Evolutionary conservation across 108 stramenopile genomes (phyloP), one percentile per base, ranked within the genome.

Genomic region (Nitzschia sp.): DNA sequence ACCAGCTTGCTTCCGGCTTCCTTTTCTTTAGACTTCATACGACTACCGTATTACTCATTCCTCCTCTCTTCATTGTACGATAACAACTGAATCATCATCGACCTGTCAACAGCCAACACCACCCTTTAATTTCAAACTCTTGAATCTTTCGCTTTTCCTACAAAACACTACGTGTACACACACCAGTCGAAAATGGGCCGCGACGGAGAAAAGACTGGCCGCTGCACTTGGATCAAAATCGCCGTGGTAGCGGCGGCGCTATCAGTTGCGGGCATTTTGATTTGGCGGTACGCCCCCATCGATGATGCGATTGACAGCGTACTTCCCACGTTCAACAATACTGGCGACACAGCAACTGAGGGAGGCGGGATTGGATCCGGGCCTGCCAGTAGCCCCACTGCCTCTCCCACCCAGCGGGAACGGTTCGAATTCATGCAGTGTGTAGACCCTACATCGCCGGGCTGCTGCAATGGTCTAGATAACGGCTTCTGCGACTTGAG

Each of bases 401-500:
- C 30, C 27, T 25, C 75, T 8, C 75, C 75, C 1, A 63, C 59
- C 2, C 34, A 31, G 26, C 9, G 38, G 2, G 30, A 58, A 31
- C 9, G 27, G 6, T 69, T 53, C 28, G 38, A 76, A n/a, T 69
- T 75, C 53, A 69, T 76, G 44, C 71, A 64, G 29, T 70, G 62
- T 47, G 44, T 44, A 36, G 35, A 69, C 19, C 34, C 30, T 32
- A 19, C 17, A 1, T 45, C 66, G 13, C 47, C 23, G 8, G 44
- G 65, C 28, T 87, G 89, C 69, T 87, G 85, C 69, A 90, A 90
- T 54, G 88, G 88, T 4, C 80, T 89, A 1, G 61, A 75, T 13
- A 73, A 74, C 27, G 60, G 60, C n/a, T 44, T 78, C 28, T 92
- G 91, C 47, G 69, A 87, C 26, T 59, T 89, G 25, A 28, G 73